Evolutionary conservation across 106 monocot species (phyloP), one percentile per base, ranked within the genome.

Genomic region (Allium fistulosum): DNA sequence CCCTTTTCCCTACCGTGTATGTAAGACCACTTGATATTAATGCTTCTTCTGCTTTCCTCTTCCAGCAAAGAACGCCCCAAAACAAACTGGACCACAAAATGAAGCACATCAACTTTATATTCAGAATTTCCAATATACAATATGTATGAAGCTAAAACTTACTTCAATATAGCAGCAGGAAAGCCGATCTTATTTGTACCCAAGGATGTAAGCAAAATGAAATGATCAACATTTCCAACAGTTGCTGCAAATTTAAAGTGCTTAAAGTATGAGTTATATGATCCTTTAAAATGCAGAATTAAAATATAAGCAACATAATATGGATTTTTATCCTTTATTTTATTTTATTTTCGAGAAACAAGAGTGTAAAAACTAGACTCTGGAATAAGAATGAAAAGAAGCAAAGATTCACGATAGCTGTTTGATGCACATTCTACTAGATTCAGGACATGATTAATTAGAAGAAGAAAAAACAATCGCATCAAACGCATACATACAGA

Each of bases 41-140:
- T 74, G 79, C 85, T 91, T 88, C 91, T 80, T 96, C 96, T 45
- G 96, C 91, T 69, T 80, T 88, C 75, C 86, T 88, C 80, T 96
- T 96, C 96, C 96, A 96, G 37, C 47, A 18, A 3, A 96, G 78
- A 11, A 96, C 96, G 11, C 96, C 96, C 96, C 96, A 96, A 71
- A 96, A 96, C 69, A 96, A 84, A 82, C 96, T 96, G 70, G 63
- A 87, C 14, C 22, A 69, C 59, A 18, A 45, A 27, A 28, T 1
- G 13, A 71, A 61, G 9, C 59, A 61, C 26, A 15, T 51, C 11
- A 14, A 27, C 46, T 27, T 48, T 59, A 59, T 15, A 59, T 48
- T 6, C 16, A 12, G 13, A 68, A 28, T 53, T 68, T 68, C 45
- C 10, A 55, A 26, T 68, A 8, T 27, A 53, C 15, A 52, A 53